A percentile compares a stretch with the other conserved stretches of the same genome.
These are phyloP conservation scores for Talaromyces sp. DNA, from an alignment of 2,329 filamentous ascomycete genomes.

Conservation along the genomic window DNA sequence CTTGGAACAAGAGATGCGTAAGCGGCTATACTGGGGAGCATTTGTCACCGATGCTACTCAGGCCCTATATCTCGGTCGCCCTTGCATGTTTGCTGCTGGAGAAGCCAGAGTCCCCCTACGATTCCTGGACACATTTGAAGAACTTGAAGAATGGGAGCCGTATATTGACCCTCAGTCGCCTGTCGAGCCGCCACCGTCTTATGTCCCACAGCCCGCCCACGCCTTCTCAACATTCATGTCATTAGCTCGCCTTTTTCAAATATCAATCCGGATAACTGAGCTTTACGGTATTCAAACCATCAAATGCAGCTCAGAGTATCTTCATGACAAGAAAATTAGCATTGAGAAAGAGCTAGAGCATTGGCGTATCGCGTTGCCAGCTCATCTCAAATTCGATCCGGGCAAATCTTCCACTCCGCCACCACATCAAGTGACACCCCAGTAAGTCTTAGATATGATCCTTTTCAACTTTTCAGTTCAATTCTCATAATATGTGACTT, in stretches of 20 bases:
- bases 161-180: conserved; percentile 12
- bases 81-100: conserved; percentile 5
- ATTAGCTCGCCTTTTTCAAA: conserved; percentile 9
- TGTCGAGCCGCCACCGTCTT: background rate
- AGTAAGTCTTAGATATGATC: conserved; percentile 8
- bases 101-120: conserved; percentile 12
- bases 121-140: conserved; percentile 17
- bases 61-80: conserved; percentile 15
- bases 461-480: background rate
- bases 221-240: conserved; percentile 10
- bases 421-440: conserved; percentile 13
- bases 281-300: background rate
- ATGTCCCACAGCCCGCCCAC: conserved; percentile 1
- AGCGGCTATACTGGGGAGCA: conserved; percentile 19
- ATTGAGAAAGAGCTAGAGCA: conserved; percentile 5
- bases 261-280: conserved; percentile 13
- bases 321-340: background rate
- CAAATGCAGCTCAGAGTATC: background rate
- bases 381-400: conserved; percentile 6
- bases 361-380: conserved; percentile 1
- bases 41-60: conserved; percentile 14
- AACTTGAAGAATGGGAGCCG: conserved; percentile 15
- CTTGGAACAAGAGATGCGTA: conserved; percentile 12
- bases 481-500: background rate
- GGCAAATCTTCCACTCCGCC: conserved; percentile 4